phyloP scores from a whole-genome alignment of 2,329 filamentous ascomycete species.

The Colletotrichum destructivum region DNA sequence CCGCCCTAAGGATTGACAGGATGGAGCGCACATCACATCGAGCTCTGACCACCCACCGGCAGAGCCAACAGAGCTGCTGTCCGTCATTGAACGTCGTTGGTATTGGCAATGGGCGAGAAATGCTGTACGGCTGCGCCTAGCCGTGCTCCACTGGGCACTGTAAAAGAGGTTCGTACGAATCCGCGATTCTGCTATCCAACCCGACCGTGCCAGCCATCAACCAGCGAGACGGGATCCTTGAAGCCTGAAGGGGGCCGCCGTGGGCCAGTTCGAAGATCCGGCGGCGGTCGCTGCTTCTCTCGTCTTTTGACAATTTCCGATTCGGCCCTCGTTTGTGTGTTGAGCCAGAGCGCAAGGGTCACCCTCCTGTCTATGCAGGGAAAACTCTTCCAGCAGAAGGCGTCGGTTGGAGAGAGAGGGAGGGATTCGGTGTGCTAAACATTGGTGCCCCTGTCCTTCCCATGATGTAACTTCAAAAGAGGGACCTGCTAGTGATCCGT shows the following conservation, averaged over 20 bases:
- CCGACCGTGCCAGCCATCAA: not conserved
- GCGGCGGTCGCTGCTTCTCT: conserved; percentile 16
- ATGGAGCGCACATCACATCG: conserved; percentile 11
- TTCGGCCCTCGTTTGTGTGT: conserved; percentile 28
- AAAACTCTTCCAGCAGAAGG: conserved; percentile 14
- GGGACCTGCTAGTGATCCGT: conserved; percentile 14
- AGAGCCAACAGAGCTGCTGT: conserved; percentile 19
- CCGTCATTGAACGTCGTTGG: conserved; percentile 20
- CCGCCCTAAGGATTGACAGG: conserved; percentile 8
- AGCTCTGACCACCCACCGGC: conserved; percentile 26
- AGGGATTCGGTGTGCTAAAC: conserved; percentile 8
- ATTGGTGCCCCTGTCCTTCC: conserved; percentile 13
- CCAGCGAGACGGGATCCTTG: conserved; percentile 6
- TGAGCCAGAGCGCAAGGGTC: conserved; percentile 24
- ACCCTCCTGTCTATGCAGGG: conserved; percentile 6
- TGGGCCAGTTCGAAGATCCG: conserved; percentile 15
- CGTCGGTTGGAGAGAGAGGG: conserved; percentile 6
- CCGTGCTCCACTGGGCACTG: not conserved
- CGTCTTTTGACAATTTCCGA: conserved; percentile 32
- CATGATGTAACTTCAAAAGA: conserved; percentile 26
- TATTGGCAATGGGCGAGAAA: conserved; percentile 17
- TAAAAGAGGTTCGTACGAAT: not conserved
- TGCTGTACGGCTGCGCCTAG: conserved; percentile 2
- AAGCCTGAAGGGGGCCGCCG: not conserved
- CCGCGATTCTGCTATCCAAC: conserved; percentile 7